Evolutionary conservation across 1,139 yeast species (phyloP).

Genomic region (Candida neerlandica): DNA sequence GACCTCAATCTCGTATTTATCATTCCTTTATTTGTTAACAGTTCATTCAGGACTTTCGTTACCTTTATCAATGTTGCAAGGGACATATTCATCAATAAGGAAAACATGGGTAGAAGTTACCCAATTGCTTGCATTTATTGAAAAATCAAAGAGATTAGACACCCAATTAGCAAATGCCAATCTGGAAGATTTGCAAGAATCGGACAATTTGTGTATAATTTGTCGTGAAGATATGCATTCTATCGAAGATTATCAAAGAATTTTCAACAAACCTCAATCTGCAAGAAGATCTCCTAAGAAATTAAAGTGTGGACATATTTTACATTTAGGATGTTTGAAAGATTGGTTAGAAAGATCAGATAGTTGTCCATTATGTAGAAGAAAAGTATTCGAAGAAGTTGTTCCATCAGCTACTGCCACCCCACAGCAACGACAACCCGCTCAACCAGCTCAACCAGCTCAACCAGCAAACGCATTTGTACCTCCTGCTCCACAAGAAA

Average conservation of each 20-base stretch:
- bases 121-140: constrained; percentile 57
- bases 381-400: constrained; percentile 53
- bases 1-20: constrained; percentile 36
- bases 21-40: constrained; percentile 39
- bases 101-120: constrained; percentile 51
- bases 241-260: constrained; percentile 30
- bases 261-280: constrained; percentile 26
- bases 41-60: constrained; percentile 58
- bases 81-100: constrained; percentile 57
- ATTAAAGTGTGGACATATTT: constrained; percentile 80
- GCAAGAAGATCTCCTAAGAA: constrained; percentile 68
- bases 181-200: constrained; percentile 58
- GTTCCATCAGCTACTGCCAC: constrained; percentile 4
- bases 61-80: constrained; percentile 71
- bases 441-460: constrained; percentile 8
- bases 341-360: constrained; percentile 94
- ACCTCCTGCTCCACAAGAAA: neutral
- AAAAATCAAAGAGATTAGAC: constrained; percentile 68
- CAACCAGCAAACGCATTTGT: neutral
- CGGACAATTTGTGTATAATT: constrained; percentile 71
- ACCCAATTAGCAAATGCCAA: constrained; percentile 63
- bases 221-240: constrained; percentile 81
- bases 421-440: constrained; percentile 1
- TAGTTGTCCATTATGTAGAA: constrained; percentile 88
- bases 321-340: constrained; percentile 88